Percentiles rank a stretch among this genome's conserved stretches.
phyloP scores from a whole-genome alignment of 1,284 basidiomycete species.

The Apiotrichum sp. region DNA sequence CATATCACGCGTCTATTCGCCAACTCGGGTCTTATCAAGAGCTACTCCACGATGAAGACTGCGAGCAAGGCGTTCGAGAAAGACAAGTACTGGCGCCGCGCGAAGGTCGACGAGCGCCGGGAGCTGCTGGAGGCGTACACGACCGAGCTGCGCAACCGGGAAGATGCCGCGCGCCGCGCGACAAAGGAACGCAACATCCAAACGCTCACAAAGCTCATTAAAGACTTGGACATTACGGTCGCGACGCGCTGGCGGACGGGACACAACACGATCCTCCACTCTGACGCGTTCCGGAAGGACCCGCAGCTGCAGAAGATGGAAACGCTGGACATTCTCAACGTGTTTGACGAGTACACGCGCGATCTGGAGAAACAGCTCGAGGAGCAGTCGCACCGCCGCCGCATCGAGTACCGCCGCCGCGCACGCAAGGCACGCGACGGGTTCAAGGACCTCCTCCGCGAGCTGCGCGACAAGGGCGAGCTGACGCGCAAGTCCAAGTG shows the following conservation, averaged over 20 bases:
- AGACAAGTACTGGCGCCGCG: conserved; percentile 82
- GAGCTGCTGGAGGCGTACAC: conserved; percentile 87
- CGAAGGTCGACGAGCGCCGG: conserved; percentile 72
- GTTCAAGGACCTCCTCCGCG: conserved; percentile 72
- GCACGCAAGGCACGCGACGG: conserved; percentile 82
- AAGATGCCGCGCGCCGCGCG: conserved; percentile 63
- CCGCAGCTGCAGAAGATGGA: conserved; percentile 70
- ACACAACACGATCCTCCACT: conserved; percentile 64
- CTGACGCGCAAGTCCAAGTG: conserved; percentile 81
- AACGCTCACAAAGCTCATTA: conserved; percentile 72
- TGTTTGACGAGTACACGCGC: conserved; percentile 85
- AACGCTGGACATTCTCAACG: conserved; percentile 77
- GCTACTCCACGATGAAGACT: conserved; percentile 79
- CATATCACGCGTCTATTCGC: conserved; percentile 74
- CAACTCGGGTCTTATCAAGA: conserved; percentile 75
- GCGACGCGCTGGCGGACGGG: conserved; percentile 81
- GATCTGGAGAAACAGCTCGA: conserved; percentile 82
- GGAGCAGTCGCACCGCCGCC: conserved; percentile 66
- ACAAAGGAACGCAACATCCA: conserved; percentile 66
- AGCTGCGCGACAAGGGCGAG: conserved; percentile 60
- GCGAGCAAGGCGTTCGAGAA: conserved; percentile 74
- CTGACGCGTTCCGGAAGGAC: conserved; percentile 70
- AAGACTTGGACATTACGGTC: conserved; percentile 75
- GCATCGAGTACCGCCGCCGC: conserved; percentile 73
- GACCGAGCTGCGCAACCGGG: conserved; percentile 69